phyloP scores from a whole-genome alignment of 2,329 filamentous ascomycete species.

The Curvularia lunata region DNA sequence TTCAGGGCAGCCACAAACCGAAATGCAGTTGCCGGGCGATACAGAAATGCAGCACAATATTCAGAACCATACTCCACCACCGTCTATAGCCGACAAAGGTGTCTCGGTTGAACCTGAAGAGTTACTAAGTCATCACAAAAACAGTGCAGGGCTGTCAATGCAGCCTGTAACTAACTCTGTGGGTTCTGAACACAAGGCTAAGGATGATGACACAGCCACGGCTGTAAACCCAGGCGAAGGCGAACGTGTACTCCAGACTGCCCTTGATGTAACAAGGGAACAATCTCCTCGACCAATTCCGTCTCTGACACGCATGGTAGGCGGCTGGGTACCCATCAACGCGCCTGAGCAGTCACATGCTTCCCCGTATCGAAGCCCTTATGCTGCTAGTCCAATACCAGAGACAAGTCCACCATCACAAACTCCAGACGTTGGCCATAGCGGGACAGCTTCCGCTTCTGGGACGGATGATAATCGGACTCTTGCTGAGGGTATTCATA shows the following conservation, averaged over 20 bases:
- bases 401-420: background rate
- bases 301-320: slow-evolving; percentile 3
- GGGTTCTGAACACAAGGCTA: background rate
- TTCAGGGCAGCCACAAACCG: background rate
- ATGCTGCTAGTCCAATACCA: slow-evolving; percentile 12
- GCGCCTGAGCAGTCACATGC: slow-evolving; percentile 3
- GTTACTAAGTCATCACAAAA: background rate
- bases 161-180: background rate
- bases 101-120: background rate
- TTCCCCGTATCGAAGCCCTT: slow-evolving; percentile 29
- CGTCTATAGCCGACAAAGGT: background rate
- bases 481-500: slow-evolving; percentile 3
- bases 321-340: slow-evolving; percentile 31
- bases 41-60: background rate
- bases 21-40: background rate
- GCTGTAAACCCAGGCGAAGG: background rate
- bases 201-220: background rate
- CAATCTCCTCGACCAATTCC: slow-evolving; percentile 1
- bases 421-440: background rate
- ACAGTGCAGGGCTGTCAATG: background rate
- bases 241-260: background rate
- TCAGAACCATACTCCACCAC: background rate
- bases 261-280: background rate
- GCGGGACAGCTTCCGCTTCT: background rate
- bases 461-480: background rate